phyloP scores from a whole-genome alignment of 352 stramenopile species.

The Halophytophthora batemanensis region DNA sequence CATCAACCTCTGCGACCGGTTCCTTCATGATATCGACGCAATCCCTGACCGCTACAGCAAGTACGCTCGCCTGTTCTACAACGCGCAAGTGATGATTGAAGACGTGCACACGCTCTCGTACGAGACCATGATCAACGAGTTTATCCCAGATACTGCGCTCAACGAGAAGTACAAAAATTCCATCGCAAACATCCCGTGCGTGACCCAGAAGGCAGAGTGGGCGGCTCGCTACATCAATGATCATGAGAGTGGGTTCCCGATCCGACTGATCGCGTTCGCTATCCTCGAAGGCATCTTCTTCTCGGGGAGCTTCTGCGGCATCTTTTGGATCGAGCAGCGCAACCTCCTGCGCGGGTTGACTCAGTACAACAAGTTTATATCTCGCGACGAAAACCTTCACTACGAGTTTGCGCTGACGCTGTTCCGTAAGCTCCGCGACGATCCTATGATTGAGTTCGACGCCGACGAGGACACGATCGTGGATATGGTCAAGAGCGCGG shows the following conservation, averaged over 20 bases:
- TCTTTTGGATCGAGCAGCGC: conserved; percentile 95
- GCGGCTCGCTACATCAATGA: conserved; percentile 87
- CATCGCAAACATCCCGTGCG: conserved; percentile 90
- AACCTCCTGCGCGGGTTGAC: conserved; percentile 90
- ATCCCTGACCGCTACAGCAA: conserved; percentile 95
- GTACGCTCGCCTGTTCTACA: conserved; percentile 79
- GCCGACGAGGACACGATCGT: too few relatives aligned
- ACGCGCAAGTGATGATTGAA: conserved; percentile 91
- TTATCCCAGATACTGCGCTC: conserved; percentile 46
- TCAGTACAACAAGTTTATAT: conserved; percentile 94
- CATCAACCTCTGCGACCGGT: conserved; percentile 90
- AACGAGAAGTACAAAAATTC: conserved; percentile 88
- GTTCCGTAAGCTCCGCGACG: conserved; percentile 90
- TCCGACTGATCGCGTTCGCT: conserved; percentile 90
- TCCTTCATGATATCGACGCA: conserved; percentile 90
- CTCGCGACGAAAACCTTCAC: conserved; percentile 92
- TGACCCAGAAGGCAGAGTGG: conserved; percentile 90
- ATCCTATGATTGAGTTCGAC: too few relatives aligned
- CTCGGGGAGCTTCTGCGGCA: conserved; percentile 89
- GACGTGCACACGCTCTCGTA: too few relatives aligned
- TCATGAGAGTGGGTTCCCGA: conserved; percentile 76
- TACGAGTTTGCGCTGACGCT: conserved; percentile 93
- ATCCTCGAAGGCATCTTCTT: conserved; percentile 95
- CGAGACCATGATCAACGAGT: too few relatives aligned
- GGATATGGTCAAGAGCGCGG: too few relatives aligned